These are phyloP conservation scores for Boletus patriciae DNA, from an alignment of 768 basidiomycete species.

Conservation along the genomic window DNA sequence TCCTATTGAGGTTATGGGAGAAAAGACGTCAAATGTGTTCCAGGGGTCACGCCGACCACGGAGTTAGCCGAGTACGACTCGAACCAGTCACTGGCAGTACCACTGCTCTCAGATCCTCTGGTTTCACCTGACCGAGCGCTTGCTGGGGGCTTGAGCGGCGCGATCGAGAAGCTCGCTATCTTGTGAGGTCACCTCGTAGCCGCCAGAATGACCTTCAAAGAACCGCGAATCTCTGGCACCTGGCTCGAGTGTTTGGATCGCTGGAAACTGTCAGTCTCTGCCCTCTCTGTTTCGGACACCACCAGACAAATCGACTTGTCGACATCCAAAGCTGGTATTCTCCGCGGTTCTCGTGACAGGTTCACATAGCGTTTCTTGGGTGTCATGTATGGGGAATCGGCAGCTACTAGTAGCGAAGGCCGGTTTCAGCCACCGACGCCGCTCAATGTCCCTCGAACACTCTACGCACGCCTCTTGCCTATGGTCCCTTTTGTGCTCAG, in stretches of 20 bases:
- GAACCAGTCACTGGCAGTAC: no score
- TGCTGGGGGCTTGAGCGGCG: not conserved
- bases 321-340: constrained; percentile 17
- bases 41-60: no score
- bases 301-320: constrained; percentile 13
- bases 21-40: no score
- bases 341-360: constrained; percentile 18
- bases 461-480: constrained; percentile 1
- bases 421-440: constrained; percentile 16
- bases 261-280: constrained; percentile 1
- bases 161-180: no score
- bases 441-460: constrained; percentile 4
- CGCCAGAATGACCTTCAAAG: no score
- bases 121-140: not conserved
- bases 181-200: not conserved
- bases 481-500: constrained; percentile 23
- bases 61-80: no score
- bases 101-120: not conserved
- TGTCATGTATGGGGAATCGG: constrained; percentile 14
- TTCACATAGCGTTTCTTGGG: constrained; percentile 21
- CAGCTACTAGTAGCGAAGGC: not conserved
- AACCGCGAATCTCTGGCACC: not conserved
- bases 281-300: not conserved
- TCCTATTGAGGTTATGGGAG: no score
- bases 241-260: constrained; percentile 5